Conservation (phyloP, 805 yeast species). For the Candida methanosorbosa region DNA sequence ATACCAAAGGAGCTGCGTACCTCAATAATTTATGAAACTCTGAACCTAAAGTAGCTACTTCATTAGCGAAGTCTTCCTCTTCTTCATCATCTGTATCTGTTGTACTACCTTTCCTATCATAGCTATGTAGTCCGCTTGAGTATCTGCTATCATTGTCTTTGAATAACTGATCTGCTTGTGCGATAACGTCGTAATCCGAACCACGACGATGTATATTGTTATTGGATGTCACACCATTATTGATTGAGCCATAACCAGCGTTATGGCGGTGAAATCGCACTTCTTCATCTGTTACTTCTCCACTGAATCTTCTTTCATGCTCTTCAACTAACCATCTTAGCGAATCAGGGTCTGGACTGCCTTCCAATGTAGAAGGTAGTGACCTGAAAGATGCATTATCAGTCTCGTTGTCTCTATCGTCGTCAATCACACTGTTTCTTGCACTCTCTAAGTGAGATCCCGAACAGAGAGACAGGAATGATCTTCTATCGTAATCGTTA, state of each 20-base stretch:
- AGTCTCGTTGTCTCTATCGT: constrained; percentile 23
- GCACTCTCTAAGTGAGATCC: constrained; percentile 21
- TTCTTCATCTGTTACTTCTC: not conserved
- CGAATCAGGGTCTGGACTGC: constrained; percentile 21
- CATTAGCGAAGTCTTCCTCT: constrained; percentile 25
- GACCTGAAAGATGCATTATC: constrained; percentile 26
- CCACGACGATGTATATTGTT: no score
- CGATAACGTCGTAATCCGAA: constrained; percentile 13
- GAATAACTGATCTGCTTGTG: constrained; percentile 18
- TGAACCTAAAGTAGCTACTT: constrained; percentile 11
- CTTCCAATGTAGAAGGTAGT: constrained; percentile 26
- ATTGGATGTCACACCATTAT: constrained; percentile 10
- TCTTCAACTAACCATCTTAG: constrained; percentile 29
- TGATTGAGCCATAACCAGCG: constrained; percentile 13
- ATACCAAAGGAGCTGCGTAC: constrained; percentile 47
- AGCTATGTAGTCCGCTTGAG: no score
- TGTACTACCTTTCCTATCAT: no score
- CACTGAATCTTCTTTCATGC: constrained; percentile 22
- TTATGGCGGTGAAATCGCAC: no score
- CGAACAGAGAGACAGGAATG: constrained; percentile 25
- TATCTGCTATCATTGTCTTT: constrained; percentile 11
- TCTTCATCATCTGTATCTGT: constrained; percentile 3
- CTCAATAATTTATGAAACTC: constrained; percentile 28
- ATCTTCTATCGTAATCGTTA: constrained; percentile 23
- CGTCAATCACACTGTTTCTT: constrained; percentile 13